Conservation (phyloP, 257 asterid genomes). For the Verbena officinalis region DNA sequence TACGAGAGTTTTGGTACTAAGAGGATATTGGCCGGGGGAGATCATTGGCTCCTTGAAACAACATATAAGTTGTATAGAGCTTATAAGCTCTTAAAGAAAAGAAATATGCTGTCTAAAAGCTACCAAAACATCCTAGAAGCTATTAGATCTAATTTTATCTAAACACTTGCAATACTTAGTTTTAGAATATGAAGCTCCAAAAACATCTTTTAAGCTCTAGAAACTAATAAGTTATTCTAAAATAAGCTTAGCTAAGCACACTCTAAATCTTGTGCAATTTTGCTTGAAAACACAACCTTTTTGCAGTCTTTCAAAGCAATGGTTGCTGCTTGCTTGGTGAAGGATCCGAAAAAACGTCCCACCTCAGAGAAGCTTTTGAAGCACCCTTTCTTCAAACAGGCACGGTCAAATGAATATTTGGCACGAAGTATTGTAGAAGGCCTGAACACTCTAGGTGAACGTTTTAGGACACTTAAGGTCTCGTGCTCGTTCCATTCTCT, state of each 20-base stretch:
- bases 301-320: constrained; percentile 83
- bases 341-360: constrained; percentile 96
- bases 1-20: constrained; percentile 24
- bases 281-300: constrained; percentile 37
- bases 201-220: too few species aligned
- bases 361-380: constrained; percentile 85
- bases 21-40: too few species aligned
- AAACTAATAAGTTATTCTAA: too few species aligned
- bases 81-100: too few species aligned
- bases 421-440: constrained; percentile 67
- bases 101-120: too few species aligned
- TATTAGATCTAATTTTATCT: too few species aligned
- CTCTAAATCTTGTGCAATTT: constrained; percentile 21
- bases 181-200: too few species aligned
- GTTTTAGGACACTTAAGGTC: constrained; percentile 90
- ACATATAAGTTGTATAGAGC: too few species aligned
- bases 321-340: constrained; percentile 92
- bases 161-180: too few species aligned
- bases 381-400: constrained; percentile 80
- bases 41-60: too few species aligned
- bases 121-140: too few species aligned
- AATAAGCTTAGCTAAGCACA: too few species aligned
- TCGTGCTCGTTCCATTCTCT: constrained; percentile 37
- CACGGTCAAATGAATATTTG: constrained; percentile 68
- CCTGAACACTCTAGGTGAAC: constrained; percentile 86